These are phyloP conservation scores for Prunus yedoensis DNA, from an alignment of 331 rosid species.

Conservation along the genomic window DNA sequence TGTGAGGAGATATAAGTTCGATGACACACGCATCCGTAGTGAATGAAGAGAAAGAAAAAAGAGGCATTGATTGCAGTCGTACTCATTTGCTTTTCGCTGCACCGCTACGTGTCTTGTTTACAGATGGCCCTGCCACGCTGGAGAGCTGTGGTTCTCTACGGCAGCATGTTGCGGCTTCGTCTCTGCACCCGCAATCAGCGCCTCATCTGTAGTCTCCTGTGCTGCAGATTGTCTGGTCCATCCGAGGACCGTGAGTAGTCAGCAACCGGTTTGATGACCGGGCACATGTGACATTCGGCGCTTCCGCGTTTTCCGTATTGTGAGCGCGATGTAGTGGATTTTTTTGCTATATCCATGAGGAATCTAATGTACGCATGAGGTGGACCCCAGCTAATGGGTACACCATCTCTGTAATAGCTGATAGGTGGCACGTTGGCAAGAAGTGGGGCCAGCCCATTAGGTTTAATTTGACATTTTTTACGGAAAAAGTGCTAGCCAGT, in stretches of 20 bases:
- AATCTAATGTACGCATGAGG: conserved; percentile 16
- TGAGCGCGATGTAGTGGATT: not conserved
- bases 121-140: conserved; percentile 22
- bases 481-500: not conserved
- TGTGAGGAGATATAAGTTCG: conserved; percentile 44
- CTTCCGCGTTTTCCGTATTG: not conserved
- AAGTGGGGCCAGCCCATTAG: conserved; percentile 21
- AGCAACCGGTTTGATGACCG: not conserved
- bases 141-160: not conserved
- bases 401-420: conserved; percentile 4
- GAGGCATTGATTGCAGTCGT: conserved; percentile 23
- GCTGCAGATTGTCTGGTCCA: not conserved
- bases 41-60: not conserved
- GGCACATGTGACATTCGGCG: not conserved
- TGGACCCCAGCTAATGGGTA: conserved; percentile 16
- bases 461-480: conserved; percentile 16
- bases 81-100: conserved; percentile 29
- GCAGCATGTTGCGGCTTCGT: not conserved
- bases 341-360: not conserved
- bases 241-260: not conserved
- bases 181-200: conserved; percentile 1
- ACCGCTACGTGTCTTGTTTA: conserved; percentile 37
- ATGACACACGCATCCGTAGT: conserved; percentile 61
- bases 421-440: conserved; percentile 25
- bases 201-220: not conserved